Evolutionary conservation across 345 rosid genomes (phyloP).

Genomic region (Ceriops decandra): DNA sequence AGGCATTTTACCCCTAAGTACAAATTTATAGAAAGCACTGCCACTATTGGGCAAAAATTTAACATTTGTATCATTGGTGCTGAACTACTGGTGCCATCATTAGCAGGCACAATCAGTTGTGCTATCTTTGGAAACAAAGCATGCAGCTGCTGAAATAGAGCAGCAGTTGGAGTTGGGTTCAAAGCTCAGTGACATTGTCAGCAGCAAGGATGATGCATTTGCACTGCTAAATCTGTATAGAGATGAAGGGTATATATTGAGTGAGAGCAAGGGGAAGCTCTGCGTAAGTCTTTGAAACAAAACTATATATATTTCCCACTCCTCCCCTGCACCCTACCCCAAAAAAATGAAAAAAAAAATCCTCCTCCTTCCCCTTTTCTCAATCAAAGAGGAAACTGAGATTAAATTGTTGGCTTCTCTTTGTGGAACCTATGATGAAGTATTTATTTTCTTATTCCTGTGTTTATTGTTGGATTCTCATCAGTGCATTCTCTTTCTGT

Average conservation of each 20-base stretch:
- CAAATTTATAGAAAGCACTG: no score
- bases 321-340: background rate
- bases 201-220: slow-evolving; percentile 64
- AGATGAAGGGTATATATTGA: slow-evolving; percentile 77
- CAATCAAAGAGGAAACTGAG: no score
- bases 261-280: slow-evolving; percentile 59
- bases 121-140: slow-evolving; percentile 64
- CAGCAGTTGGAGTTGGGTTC: slow-evolving; percentile 67
- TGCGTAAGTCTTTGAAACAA: slow-evolving; percentile 44
- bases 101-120: slow-evolving; percentile 38
- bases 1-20: no score
- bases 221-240: slow-evolving; percentile 63
- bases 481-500: no score
- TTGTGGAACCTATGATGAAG: no score
- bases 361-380: no score
- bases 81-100: background rate
- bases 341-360: no score
- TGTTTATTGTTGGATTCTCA: no score
- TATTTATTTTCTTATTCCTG: no score
- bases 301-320: background rate
- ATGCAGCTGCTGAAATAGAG: slow-evolving; percentile 78
- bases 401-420: no score
- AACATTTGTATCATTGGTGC: no score
- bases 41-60: no score
- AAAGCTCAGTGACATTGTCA: slow-evolving; percentile 71